These are phyloP conservation scores for Tetradesmus lagerheimii DNA, from an alignment of 139 green algal genomes.

Conservation along the genomic window DNA sequence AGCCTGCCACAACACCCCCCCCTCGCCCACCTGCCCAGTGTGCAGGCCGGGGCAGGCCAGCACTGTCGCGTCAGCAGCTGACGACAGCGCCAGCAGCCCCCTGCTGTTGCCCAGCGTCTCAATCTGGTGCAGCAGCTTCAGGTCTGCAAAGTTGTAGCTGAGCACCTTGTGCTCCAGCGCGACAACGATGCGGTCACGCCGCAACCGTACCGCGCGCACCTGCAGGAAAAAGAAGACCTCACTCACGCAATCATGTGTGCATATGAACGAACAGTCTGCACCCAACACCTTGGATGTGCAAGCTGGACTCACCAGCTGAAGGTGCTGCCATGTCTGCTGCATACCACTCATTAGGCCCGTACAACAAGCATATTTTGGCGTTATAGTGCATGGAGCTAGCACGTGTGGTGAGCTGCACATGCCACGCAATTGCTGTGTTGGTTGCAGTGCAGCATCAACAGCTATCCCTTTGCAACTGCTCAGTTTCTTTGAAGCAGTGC, in stretches of 20 bases:
- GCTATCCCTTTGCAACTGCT: too few relatives aligned
- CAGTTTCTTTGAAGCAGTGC: not conserved
- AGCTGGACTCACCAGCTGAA: not conserved
- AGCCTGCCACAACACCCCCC: too few relatives aligned
- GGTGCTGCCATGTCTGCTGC: not conserved
- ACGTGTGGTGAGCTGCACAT: too few relatives aligned
- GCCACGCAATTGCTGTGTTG: too few relatives aligned
- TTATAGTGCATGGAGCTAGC: too few relatives aligned
- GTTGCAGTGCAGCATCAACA: too few relatives aligned
- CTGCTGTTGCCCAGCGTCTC: conserved; percentile 91
- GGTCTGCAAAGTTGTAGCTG: conserved; percentile 94
- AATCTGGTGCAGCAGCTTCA: conserved; percentile 89
- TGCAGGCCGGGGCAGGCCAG: conserved; percentile 95
- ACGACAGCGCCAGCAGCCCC: conserved; percentile 89
- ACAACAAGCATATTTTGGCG: too few relatives aligned
- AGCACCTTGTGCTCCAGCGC: conserved; percentile 94
- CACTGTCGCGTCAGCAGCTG: conserved; percentile 83
- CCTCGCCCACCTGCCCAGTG: conserved; percentile 89
- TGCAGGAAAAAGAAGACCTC: conserved; percentile 57
- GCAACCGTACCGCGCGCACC: conserved; percentile 89
- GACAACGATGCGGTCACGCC: conserved; percentile 94
- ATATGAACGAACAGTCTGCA: not conserved
- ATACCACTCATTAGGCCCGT: not conserved
- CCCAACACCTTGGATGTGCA: too few relatives aligned
- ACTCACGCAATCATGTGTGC: not conserved